Percentiles rank a stretch among this genome's conserved stretches.
Evolutionary conservation across 1,139 yeast genomes (phyloP).

Genomic region (Kodamaea suecica): DNA sequence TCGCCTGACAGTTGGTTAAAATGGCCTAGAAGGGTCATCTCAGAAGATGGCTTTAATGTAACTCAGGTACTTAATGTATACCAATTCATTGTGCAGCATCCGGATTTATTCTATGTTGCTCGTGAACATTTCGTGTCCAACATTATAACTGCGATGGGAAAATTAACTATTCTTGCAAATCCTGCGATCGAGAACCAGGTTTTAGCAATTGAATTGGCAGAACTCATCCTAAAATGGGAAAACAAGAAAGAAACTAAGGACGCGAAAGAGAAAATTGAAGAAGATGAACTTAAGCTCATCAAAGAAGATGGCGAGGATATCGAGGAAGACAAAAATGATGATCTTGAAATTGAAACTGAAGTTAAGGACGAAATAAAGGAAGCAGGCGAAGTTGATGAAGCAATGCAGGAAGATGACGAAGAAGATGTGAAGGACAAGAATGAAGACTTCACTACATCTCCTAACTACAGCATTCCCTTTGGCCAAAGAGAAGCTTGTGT

Average conservation of each 20-base stretch:
- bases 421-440: constrained; percentile 14
- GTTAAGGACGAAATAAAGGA: constrained; percentile 6
- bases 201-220: constrained; percentile 86
- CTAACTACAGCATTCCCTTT: constrained; percentile 61
- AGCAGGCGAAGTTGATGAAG: constrained; percentile 14
- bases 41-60: constrained; percentile 84
- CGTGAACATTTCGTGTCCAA: constrained; percentile 88
- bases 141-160: constrained; percentile 93
- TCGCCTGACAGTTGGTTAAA: constrained; percentile 80
- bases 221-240: constrained; percentile 85
- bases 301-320: constrained; percentile 6
- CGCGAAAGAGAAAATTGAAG: neutral
- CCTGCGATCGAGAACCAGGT: constrained; percentile 80
- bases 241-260: constrained; percentile 33
- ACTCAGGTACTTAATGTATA: constrained; percentile 85
- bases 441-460: constrained; percentile 39
- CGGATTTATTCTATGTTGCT: constrained; percentile 78
- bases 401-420: constrained; percentile 17
- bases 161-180: constrained; percentile 75
- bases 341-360: neutral
- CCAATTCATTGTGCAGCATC: constrained; percentile 84
- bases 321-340: constrained; percentile 9
- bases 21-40: constrained; percentile 89
- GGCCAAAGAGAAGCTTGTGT: constrained; percentile 87
- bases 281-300: too few relatives aligned